Evolutionary conservation across 805 yeast genomes (phyloP), one percentile per base, ranked within the genome.

Genomic region (Scheffersomyces stipitis): DNA sequence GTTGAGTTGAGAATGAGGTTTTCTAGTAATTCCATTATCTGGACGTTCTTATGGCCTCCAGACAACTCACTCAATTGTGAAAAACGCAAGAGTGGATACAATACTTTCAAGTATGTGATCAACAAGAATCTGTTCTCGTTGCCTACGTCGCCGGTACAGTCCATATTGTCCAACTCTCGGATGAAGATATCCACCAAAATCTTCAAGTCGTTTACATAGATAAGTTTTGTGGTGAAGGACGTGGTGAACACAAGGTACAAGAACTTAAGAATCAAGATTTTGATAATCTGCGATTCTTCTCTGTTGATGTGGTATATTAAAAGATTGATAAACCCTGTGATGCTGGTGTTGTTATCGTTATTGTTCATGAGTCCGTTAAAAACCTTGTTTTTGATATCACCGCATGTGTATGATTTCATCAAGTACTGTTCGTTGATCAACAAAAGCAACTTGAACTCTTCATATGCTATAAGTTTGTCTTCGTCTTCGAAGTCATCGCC

Each of bases 391-490:
- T 80, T 76, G 17, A 44, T 33, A 1, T 42, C 42, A 1, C 46
- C 36, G 26, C 56, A 50, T 4, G 59, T 39, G 57, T 71, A 50
- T 46, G 72, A 58, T 47, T 68, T 43, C 77, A 87, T 83, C 82
- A 90, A 78, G 59, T 79, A 90, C 60, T 90, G 96, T 56, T 90
- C 96, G 60, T 90, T 90, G 17, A 90, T 65, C 1, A 88, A 81
- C 27, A 90, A 64, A 9, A 90, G 58, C 12, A 86, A 64, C 50
- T 80, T 81, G 64, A 89, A 81, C 42, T 83, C 80, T 27, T 86
- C 76, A 43, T 78, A 79, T 8, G 73, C 69, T 10, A 63, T 55
- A n/a, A 64, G 47, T 52, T 80, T 83, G 44, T 70, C 71, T 32
- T 79, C 73, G 52, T 83, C 82, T 30, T 73, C 77, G 7, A 18